Percentiles rank a stretch among this genome's conserved stretches.
Conservation (phyloP, 2,329 filamentous ascomycete species). For the Ceratocystis cubensis region DNA sequence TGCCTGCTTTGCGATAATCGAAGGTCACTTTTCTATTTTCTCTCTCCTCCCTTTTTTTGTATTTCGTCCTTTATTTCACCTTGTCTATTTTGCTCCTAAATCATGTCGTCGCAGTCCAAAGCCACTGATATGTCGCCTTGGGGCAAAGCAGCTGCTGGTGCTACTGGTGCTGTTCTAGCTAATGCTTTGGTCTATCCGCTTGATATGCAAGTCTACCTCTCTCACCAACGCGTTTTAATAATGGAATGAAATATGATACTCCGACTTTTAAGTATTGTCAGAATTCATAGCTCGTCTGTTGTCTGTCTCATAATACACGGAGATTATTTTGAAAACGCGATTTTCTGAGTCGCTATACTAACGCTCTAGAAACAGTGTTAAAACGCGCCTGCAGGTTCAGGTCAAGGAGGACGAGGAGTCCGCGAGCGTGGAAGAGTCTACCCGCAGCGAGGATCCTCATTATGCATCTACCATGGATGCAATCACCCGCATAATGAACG, state of each 20-base stretch:
- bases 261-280: not conserved
- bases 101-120: slow-evolving; percentile 50
- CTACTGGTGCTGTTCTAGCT: slow-evolving; percentile 82
- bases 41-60: too few relatives aligned
- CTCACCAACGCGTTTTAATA: not conserved
- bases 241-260: not conserved
- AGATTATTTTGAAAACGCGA: not conserved
- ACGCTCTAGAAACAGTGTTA: slow-evolving; percentile 50
- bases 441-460: slow-evolving; percentile 46
- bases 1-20: not conserved
- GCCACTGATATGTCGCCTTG: slow-evolving; percentile 67
- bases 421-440: slow-evolving; percentile 36
- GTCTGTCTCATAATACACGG: not conserved
- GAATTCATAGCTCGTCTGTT: not conserved
- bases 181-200: slow-evolving; percentile 94
- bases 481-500: slow-evolving; percentile 66
- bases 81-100: not conserved
- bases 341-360: not conserved
- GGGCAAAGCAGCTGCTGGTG: slow-evolving; percentile 85
- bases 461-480: slow-evolving; percentile 85
- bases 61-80: too few relatives aligned
- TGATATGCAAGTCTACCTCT: slow-evolving; percentile 61
- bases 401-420: slow-evolving; percentile 32
- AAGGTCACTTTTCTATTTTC: not conserved
- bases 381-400: slow-evolving; percentile 92